Evolutionary conservation across 169 alveolate genomes (phyloP), one percentile per base, ranked within the genome.

Genomic region (Cryptosporidium felis): DNA sequence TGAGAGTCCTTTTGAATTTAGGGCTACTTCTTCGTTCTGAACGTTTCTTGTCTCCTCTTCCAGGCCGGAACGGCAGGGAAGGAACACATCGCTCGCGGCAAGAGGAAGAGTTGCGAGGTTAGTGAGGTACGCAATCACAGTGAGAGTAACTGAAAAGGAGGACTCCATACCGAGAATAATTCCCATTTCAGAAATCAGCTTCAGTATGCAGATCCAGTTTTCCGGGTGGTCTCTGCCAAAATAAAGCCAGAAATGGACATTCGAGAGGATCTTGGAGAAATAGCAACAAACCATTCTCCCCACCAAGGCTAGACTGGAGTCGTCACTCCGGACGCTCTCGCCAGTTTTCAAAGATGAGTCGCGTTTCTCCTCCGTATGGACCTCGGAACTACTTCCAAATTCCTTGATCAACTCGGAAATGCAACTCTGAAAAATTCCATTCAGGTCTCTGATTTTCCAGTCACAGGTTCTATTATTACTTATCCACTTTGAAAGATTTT

Each of bases 161-260:
- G 62, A 23, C 3, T 65, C 81, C 6, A 65, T 21, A 2, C 42
- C 41, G 5, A 65, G 59, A 32, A 65, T 65, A 0, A 65, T 42
- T 9, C 81, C 44, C n/a, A 65, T 1, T 49, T 65, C 81, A 12
- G 61, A 30, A 26, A 44, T 46, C 26, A 32, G 28, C 12, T 46
- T 65, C 30, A 65, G 34, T 32, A 65, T 65, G 5, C 46, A 23
- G 16, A 65, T 65, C 81, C 81, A 65, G 21, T 32, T 45, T 14
- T 32, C 18, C 46, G 49, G 12, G 18, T 41, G 26, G 0, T 65
- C 81, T 12, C 49, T 65, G 1, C 59, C 59, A 26, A 65, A 45
- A 14, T 44, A 65, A 14, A 65, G n/a, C 81, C 81, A 65, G 16
- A 65, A 65, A 14, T 65, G 63, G n/a, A 65, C 41, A 65, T 65